phyloP scores from a whole-genome alignment of 768 basidiomycete genomes.

The Calocera viscosa region DNA sequence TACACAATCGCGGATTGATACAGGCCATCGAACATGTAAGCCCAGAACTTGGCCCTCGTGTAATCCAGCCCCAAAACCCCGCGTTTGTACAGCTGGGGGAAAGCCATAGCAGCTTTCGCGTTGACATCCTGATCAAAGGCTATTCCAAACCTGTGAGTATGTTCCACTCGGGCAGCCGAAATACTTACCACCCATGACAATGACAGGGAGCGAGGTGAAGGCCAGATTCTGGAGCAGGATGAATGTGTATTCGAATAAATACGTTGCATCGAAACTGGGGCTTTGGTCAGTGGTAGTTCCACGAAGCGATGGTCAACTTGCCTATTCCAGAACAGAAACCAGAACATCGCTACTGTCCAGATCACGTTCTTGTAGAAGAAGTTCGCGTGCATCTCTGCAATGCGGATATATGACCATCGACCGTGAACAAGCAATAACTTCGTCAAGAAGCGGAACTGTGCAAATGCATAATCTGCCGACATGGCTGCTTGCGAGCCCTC shows the following conservation, averaged over 20 bases:
- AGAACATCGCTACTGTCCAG: constrained; percentile 89
- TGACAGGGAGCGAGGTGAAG: constrained; percentile 90
- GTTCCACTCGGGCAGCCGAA: neutral
- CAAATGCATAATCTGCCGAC: constrained; percentile 98
- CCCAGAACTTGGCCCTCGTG: constrained; percentile 82
- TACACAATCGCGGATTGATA: constrained; percentile 84
- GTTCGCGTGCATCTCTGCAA: constrained; percentile 93
- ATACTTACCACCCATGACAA: constrained; percentile 63
- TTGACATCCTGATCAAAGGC: constrained; percentile 95
- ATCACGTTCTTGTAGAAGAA: constrained; percentile 99
- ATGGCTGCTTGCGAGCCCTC: constrained; percentile 98
- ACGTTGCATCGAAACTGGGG: constrained; percentile 79
- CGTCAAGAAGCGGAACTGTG: constrained; percentile 88
- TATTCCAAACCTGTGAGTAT: constrained; percentile 21
- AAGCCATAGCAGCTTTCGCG: constrained; percentile 75
- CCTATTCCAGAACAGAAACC: constrained; percentile 85
- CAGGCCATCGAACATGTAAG: constrained; percentile 86
- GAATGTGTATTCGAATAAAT: constrained; percentile 90
- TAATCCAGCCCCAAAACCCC: constrained; percentile 91
- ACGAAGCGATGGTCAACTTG: constrained; percentile 27
- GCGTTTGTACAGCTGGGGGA: constrained; percentile 89
- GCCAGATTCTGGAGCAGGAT: constrained; percentile 80
- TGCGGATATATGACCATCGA: constrained; percentile 90
- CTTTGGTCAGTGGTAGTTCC: constrained; percentile 16
- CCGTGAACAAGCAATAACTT: constrained; percentile 88